Conservation (phyloP, 495 filamentous ascomycete species). For the Trichocladium antarcticum region DNA sequence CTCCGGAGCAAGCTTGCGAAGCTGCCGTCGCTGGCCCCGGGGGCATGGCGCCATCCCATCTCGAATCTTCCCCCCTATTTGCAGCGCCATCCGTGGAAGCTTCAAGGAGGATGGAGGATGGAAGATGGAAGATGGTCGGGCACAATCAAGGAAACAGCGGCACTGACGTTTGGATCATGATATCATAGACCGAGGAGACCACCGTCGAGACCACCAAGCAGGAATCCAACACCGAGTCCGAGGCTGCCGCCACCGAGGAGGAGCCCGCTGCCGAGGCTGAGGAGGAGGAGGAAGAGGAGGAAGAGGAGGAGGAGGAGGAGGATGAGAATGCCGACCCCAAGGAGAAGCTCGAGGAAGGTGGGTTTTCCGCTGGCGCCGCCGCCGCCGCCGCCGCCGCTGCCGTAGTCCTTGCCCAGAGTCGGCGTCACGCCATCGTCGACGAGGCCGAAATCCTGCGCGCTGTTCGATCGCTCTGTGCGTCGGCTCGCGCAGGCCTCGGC, state of each 20-base stretch:
- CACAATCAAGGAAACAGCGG: too few species aligned
- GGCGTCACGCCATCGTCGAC: neutral
- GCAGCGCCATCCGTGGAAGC: too few species aligned
- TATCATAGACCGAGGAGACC: constrained; percentile 16
- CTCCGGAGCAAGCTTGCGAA: neutral
- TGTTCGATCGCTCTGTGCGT: neutral
- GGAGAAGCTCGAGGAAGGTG: constrained; percentile 84
- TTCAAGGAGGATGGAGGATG: too few species aligned
- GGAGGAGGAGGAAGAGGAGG: constrained; percentile 42
- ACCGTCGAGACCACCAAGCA: constrained; percentile 33
- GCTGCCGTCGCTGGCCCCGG: too few species aligned
- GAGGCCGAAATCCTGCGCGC: neutral
- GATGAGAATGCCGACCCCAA: constrained; percentile 82
- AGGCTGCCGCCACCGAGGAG: constrained; percentile 38
- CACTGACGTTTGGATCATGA: neutral
- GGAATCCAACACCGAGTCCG: constrained; percentile 43
- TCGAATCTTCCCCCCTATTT: too few species aligned
- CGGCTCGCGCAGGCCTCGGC: neutral
- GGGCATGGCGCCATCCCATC: too few species aligned
- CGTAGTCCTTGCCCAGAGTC: neutral
- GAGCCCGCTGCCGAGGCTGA: constrained; percentile 34
- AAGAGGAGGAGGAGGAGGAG: constrained; percentile 77
- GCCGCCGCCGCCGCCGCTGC: neutral
- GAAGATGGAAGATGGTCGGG: neutral
- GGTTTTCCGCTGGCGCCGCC: constrained; percentile 28